Base-by-base conservation (phyloP, 176 grass and related monocot genomes). In the Miscanthus lutarioriparius region DNA sequence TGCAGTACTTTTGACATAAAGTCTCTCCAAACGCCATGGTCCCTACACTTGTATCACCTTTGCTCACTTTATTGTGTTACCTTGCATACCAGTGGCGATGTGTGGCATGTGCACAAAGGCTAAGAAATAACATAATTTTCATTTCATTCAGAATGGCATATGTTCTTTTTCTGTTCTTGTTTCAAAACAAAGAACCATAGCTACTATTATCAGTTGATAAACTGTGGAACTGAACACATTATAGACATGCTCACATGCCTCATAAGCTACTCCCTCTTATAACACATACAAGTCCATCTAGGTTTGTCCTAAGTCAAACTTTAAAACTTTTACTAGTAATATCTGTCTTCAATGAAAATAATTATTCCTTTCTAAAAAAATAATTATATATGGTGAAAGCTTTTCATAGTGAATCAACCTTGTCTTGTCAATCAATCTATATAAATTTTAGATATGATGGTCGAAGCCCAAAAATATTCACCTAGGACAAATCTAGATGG, bases 31-130 rank as follows among this genome's bases (percentile, higher is more conserved):
- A 85, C 38, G 14, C 49, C 12, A 75, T 51, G 47, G 9, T 58
- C 86, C 72, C 64, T 70, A 76, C 78, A 70, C 72, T 8, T 62
- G 54, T 39, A 48, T 8, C 32, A 53, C 65, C 39, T 88, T 79
- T 74, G 30, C 58, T 58, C 32, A 33, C 67, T 79, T 83, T 65
- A 80, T 80, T 67, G 27, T 51, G 63, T 14, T 37, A 10, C 14
- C 68, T 62, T 65, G 25, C 26, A 74, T 80, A 32, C 27, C 68
- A 53, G 32, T 53, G 7, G 20, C 51, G 22, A n/a, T n/a, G 53
- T n/a, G 53, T 58, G 76, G 54, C 67, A 73, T 64, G 56, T 74
- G 58, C 32, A 12, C 41, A 7, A 54, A 74, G n/a, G 68, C 22
- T 25, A 39, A 4, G 3, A 35, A 30, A 63, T 44, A 71, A 62